Evolutionary conservation across 2,329 filamentous ascomycete species (phyloP).

Genomic region (Neospermospora avenae): DNA sequence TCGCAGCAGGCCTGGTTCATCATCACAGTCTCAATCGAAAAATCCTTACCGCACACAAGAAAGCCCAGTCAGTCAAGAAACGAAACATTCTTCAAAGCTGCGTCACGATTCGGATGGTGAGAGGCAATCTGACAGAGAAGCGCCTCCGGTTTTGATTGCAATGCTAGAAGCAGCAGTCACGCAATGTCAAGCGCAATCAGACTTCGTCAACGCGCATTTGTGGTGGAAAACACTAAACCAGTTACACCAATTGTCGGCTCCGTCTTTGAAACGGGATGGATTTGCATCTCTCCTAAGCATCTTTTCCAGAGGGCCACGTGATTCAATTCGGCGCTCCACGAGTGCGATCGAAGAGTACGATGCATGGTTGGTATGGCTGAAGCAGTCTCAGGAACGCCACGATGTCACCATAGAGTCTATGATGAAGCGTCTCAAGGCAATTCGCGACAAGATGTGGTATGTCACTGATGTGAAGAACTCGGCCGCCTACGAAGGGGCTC

Average conservation of each 20-base stretch:
- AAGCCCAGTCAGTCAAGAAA: slow-evolving; percentile 15
- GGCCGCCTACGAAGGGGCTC: slow-evolving; percentile 80
- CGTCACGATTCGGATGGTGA: slow-evolving; percentile 27
- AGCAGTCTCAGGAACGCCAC: slow-evolving; percentile 75
- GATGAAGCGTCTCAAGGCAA: slow-evolving; percentile 67
- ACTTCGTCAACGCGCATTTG: slow-evolving; percentile 79
- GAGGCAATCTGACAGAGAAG: slow-evolving; percentile 43
- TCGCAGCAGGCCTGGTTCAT: slow-evolving; percentile 49
- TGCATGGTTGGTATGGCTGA: slow-evolving; percentile 79
- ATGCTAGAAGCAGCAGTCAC: slow-evolving; percentile 76
- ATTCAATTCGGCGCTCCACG: slow-evolving; percentile 66
- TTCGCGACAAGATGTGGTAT: slow-evolving; percentile 99
- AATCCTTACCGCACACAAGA: slow-evolving; percentile 51
- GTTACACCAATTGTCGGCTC: slow-evolving; percentile 59
- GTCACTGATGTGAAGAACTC: slow-evolving; percentile 91
- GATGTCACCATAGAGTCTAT: slow-evolving; percentile 71
- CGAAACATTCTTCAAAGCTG: slow-evolving; percentile 21
- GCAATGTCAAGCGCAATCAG: slow-evolving; percentile 73
- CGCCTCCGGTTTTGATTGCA: slow-evolving; percentile 54
- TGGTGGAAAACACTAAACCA: slow-evolving; percentile 83
- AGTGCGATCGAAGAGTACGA: slow-evolving; percentile 75
- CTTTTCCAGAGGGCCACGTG: slow-evolving; percentile 67
- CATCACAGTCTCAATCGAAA: slow-evolving; percentile 46
- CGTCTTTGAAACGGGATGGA: slow-evolving; percentile 62
- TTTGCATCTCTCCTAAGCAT: slow-evolving; percentile 71